Base-by-base conservation (phyloP, 306 rosid species). In the Delonix regia region DNA sequence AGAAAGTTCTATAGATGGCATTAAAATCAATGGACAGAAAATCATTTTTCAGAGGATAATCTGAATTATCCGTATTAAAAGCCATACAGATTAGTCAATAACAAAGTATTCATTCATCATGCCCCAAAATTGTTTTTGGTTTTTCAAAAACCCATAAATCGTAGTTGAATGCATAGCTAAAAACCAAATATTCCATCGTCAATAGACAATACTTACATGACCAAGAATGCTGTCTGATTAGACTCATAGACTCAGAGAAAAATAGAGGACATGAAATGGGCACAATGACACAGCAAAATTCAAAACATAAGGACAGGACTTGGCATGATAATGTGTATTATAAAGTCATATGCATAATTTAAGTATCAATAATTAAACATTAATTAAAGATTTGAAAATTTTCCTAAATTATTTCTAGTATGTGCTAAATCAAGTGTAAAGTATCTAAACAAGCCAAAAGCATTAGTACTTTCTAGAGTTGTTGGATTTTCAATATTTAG, bases 121-220 rank as follows among this genome's bases (percentile, higher is more conserved):
- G 45, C 55, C 36, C 15, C 15, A 42, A 73, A 73, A 65, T 41
- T 34, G 45, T 64, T 73, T 21, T 36, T 24, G 61, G 68, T 27
- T 72, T 72, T 80, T 65, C 69, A 28, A 24, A 73, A 25, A 42
- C 39, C 51, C 33, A 44, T 27, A 42, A 60, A 71, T 63, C 41
- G 27, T 33, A 22, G 62, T 76, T 41, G 34, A 66, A 52, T 38
- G 55, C 71, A 30, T 19, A 73, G 60, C 47, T 69, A 61, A 69
- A 38, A 21, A 34, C 33, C 15, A 64, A 41, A 53, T 15, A 55
- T 62, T 27, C 9, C 27, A 24, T 9, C 25, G n/a, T 39, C 30
- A 55, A 42, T 16, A 14, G 28, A 49, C 24, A 36, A 36, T 36
- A 36, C 7, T 0, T 36, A 36, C 1, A 36, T 3, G 41, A 49